phyloP scores from a whole-genome alignment of 306 rosid species.

The Quillaja saponaria region DNA sequence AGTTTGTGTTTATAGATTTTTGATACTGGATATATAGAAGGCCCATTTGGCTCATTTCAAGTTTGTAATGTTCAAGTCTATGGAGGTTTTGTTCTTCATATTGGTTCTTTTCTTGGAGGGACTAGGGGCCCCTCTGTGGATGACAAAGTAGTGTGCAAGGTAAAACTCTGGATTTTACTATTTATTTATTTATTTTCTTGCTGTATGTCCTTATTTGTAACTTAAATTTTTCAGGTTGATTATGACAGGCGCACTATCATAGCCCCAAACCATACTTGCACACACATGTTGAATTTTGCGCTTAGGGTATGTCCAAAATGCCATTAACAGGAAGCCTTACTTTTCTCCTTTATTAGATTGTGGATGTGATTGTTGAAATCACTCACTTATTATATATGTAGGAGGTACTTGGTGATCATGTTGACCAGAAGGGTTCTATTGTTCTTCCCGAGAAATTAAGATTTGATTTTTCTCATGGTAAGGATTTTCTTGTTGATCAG shows the following conservation, averaged over 20 bases:
- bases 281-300: constrained; percentile 96
- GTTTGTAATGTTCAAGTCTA: constrained; percentile 79
- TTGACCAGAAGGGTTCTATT: constrained; percentile 95
- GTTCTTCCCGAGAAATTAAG: constrained; percentile 97
- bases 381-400: constrained; percentile 37
- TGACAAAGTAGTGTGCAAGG: constrained; percentile 81
- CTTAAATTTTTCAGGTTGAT: constrained; percentile 64
- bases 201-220: constrained; percentile 10
- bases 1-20: constrained; percentile 57
- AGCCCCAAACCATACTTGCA: constrained; percentile 98
- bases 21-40: constrained; percentile 84
- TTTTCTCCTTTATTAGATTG: not conserved
- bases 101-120: constrained; percentile 62
- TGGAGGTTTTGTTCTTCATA: constrained; percentile 90
- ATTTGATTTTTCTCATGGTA: constrained; percentile 98
- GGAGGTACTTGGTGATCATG: constrained; percentile 92
- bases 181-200: not conserved
- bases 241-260: constrained; percentile 72
- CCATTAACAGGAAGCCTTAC: constrained; percentile 3
- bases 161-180: constrained; percentile 26
- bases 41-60: constrained; percentile 56
- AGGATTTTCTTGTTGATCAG: constrained; percentile 25
- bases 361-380: no score
- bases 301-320: constrained; percentile 64
- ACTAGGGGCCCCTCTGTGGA: constrained; percentile 63